A percentile compares a stretch with the other conserved stretches of the same genome.
These are phyloP conservation scores for Conoideocrella luteorostrata DNA, from an alignment of 2,329 filamentous ascomycete species.

Conservation along the genomic window DNA sequence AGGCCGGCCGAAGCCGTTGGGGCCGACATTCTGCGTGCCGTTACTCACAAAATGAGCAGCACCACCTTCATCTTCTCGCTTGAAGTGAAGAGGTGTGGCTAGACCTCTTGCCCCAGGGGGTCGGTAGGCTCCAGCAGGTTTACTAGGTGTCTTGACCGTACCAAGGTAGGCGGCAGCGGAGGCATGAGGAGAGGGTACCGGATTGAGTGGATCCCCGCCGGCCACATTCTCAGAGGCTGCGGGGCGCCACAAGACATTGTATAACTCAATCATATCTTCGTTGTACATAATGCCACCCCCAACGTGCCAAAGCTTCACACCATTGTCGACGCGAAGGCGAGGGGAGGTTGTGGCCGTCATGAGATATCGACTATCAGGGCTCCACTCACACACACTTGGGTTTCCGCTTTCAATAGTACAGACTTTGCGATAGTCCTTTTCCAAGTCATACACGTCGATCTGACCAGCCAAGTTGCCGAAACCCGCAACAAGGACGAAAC, in stretches of 20 bases:
- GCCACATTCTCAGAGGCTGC: slow-evolving; percentile 54
- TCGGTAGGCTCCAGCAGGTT: slow-evolving; percentile 94
- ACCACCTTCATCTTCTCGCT: slow-evolving; percentile 94
- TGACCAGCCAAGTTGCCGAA: slow-evolving; percentile 97
- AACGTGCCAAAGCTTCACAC: slow-evolving; percentile 91
- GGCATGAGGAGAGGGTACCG: slow-evolving; percentile 69
- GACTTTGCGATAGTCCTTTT: slow-evolving; percentile 89
- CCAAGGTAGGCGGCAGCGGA: slow-evolving; percentile 79
- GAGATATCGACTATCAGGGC: slow-evolving; percentile 89
- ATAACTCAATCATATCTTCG: slow-evolving; percentile 89
- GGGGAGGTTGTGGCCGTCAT: slow-evolving; percentile 97
- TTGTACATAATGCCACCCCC: slow-evolving; percentile 87
- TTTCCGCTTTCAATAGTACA: slow-evolving; percentile 93
- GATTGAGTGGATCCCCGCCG: slow-evolving; percentile 63
- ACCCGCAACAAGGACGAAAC: slow-evolving; percentile 88
- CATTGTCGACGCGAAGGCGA: slow-evolving; percentile 91
- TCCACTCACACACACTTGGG: slow-evolving; percentile 95
- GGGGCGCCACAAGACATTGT: slow-evolving; percentile 85
- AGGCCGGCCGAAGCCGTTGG: slow-evolving; percentile 73
- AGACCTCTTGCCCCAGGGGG: slow-evolving; percentile 89
- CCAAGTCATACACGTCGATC: slow-evolving; percentile 94
- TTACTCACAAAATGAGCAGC: slow-evolving; percentile 78
- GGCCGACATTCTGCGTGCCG: slow-evolving; percentile 60
- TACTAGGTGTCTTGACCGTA: slow-evolving; percentile 88
- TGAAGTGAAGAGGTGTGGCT: slow-evolving; percentile 86